A percentile compares a stretch with the other conserved stretches of the same genome.
These are phyloP conservation scores for Leptographium lundbergii DNA, from an alignment of 2,329 filamentous ascomycete species.

Conservation along the genomic window DNA sequence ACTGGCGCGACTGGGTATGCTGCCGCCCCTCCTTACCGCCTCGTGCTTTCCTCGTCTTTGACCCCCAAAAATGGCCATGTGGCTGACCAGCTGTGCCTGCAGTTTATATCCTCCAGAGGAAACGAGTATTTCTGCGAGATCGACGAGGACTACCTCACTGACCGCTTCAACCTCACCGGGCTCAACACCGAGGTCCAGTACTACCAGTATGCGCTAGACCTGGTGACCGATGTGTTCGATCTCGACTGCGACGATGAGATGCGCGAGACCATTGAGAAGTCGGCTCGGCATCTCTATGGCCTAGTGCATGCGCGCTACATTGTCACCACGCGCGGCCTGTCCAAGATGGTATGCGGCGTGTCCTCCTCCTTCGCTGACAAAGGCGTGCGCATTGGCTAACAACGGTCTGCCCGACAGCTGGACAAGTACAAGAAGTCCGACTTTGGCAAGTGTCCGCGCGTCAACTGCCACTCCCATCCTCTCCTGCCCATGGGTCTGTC, in stretches of 20 bases:
- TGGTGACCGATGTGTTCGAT: conserved; percentile 97
- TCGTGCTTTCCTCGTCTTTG: conserved; percentile 1
- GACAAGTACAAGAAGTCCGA: conserved; percentile 98
- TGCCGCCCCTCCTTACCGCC: neutral
- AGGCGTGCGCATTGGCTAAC: no score
- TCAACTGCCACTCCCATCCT: conserved; percentile 86
- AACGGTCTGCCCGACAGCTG: conserved; percentile 43
- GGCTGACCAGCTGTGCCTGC: conserved; percentile 1
- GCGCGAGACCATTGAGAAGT: conserved; percentile 96
- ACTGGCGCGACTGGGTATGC: conserved; percentile 98
- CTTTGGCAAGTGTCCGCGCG: conserved; percentile 95
- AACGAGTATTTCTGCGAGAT: conserved; percentile 99
- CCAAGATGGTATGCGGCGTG: conserved; percentile 69
- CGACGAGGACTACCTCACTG: conserved; percentile 95
- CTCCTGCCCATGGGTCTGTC: conserved; percentile 90
- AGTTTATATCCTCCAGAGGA: conserved; percentile 96
- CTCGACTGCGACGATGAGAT: conserved; percentile 98
- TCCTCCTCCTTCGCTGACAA: neutral
- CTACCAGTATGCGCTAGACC: conserved; percentile 95
- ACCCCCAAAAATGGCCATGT: neutral
- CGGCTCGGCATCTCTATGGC: conserved; percentile 87
- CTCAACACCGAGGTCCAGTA: conserved; percentile 96
- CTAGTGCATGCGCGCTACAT: conserved; percentile 94
- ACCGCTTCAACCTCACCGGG: conserved; percentile 95
- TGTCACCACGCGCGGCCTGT: conserved; percentile 82